Evolutionary conservation across 2,329 filamentous ascomycete genomes (phyloP).

Genomic region (Ophiostoma piceae): DNA sequence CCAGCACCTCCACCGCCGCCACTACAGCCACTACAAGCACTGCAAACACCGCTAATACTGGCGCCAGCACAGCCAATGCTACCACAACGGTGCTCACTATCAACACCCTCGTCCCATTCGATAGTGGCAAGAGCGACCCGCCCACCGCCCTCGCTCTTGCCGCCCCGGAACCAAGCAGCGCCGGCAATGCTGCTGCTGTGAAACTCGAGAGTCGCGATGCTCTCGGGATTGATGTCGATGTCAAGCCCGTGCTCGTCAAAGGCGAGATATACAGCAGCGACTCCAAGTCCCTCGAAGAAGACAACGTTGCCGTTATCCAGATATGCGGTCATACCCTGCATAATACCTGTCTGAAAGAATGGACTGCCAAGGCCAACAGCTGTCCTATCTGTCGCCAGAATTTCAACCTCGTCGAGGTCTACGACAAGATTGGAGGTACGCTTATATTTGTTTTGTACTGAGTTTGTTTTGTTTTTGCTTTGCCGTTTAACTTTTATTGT

Average conservation of each 20-base stretch:
- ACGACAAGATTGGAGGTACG: conserved; percentile 69
- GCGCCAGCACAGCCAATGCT: conserved; percentile 13
- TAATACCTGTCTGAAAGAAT: conserved; percentile 85
- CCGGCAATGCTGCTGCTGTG: neutral
- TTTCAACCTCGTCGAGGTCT: conserved; percentile 86
- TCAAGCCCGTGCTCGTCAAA: neutral
- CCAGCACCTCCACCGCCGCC: conserved; percentile 21
- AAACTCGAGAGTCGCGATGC: neutral
- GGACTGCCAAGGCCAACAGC: conserved; percentile 95
- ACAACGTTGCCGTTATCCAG: conserved; percentile 54
- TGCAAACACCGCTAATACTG: neutral
- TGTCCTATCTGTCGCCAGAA: conserved; percentile 92
- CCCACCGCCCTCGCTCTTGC: conserved; percentile 6
- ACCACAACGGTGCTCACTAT: conserved; percentile 15
- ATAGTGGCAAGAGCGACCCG: conserved; percentile 9
- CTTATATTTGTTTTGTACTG: neutral
- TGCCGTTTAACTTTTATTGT: neutral
- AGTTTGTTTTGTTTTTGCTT: neutral
- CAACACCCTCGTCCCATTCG: conserved; percentile 7
- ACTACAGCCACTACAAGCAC: neutral
- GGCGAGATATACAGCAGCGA: conserved; percentile 27
- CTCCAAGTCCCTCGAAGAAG: conserved; percentile 31
- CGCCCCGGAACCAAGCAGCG: conserved; percentile 13
- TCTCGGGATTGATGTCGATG: neutral
- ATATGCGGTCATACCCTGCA: conserved; percentile 90